Evolutionary conservation across 176 grass and related monocot genomes (phyloP).

Genomic region (Carex scoparia): DNA sequence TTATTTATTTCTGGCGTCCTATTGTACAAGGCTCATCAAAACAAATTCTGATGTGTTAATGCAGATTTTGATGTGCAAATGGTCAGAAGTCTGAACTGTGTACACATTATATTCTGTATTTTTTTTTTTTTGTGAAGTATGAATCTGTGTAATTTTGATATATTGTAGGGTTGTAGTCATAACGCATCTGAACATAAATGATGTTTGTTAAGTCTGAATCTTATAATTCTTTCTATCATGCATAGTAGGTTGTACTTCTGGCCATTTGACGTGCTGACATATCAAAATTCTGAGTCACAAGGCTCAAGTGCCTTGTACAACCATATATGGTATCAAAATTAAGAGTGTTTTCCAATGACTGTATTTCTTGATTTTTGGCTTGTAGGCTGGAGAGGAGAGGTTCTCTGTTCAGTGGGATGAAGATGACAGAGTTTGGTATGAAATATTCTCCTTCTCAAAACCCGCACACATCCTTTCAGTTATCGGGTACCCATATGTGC

Average conservation of each 20-base stretch:
- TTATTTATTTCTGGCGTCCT: not conserved
- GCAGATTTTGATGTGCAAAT: not conserved
- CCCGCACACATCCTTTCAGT: constrained; percentile 53
- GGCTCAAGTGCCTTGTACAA: too few species aligned
- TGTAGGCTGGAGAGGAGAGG: constrained; percentile 72
- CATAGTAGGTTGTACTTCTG: not conserved
- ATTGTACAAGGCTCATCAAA: not conserved
- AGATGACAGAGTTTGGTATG: constrained; percentile 73
- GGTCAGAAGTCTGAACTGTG: not conserved
- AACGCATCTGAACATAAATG: not conserved
- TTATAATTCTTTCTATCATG: not conserved
- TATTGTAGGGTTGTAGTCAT: not conserved
- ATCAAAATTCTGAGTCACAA: not conserved
- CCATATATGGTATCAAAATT: not conserved
- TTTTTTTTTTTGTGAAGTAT: not conserved
- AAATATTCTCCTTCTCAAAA: constrained; percentile 77
- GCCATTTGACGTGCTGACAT: not conserved
- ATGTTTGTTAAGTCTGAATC: not conserved
- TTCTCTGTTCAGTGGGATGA: constrained; percentile 68
- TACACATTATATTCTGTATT: not conserved
- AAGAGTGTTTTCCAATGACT: not conserved
- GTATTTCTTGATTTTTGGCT: not conserved
- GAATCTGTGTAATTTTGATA: not conserved
- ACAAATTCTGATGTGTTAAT: not conserved
- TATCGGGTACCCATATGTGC: constrained; percentile 63